Conservation (phyloP, 768 basidiomycete species). For the Boletus subparvulus region DNA sequence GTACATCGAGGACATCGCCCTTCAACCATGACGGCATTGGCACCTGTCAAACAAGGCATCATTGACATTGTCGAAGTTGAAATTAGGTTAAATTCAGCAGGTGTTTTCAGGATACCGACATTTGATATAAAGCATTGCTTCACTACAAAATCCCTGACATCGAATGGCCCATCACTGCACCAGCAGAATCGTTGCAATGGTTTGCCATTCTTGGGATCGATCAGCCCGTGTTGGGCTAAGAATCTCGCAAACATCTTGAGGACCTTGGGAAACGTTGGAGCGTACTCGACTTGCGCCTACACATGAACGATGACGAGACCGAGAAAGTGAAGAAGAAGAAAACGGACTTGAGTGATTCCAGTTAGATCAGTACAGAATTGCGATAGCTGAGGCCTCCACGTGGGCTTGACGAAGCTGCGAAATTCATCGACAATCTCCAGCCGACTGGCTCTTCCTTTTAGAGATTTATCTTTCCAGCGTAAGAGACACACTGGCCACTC, state of each 20-base stretch:
- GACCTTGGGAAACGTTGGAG: slow-evolving; percentile 74
- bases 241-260: slow-evolving; percentile 63
- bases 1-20: slow-evolving; percentile 74
- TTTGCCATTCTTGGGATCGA: slow-evolving; percentile 56
- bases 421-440: slow-evolving; percentile 80
- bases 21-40: slow-evolving; percentile 71
- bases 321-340: slow-evolving; percentile 6
- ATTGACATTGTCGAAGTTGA: slow-evolving; percentile 6
- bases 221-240: slow-evolving; percentile 67
- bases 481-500: slow-evolving; percentile 93
- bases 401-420: slow-evolving; percentile 83
- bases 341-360: slow-evolving; percentile 85
- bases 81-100: slow-evolving; percentile 1
- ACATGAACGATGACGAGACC: slow-evolving; percentile 5
- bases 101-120: slow-evolving; percentile 38
- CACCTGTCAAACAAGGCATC: slow-evolving; percentile 41
- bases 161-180: slow-evolving; percentile 84
- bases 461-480: slow-evolving; percentile 68
- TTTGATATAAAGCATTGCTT: slow-evolving; percentile 90
- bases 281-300: slow-evolving; percentile 79
- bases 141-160: slow-evolving; percentile 80
- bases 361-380: slow-evolving; percentile 86
- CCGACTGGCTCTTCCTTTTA: slow-evolving; percentile 48
- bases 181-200: slow-evolving; percentile 68
- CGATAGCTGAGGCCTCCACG: slow-evolving; percentile 80